Evolutionary conservation across 2,329 filamentous ascomycete genomes (phyloP).

Genomic region (Neopestalotiopsis sp.): DNA sequence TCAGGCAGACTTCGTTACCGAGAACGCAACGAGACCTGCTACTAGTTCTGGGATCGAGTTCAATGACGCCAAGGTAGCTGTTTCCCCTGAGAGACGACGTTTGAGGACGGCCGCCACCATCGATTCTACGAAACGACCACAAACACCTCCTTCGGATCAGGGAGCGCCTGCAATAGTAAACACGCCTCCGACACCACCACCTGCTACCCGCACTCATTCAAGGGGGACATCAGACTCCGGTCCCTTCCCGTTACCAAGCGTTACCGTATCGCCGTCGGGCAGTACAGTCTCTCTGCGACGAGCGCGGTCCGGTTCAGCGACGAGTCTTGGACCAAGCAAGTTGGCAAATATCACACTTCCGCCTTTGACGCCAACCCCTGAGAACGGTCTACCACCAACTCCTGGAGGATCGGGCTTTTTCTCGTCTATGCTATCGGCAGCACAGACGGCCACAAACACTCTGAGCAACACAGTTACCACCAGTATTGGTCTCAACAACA

Average conservation of each 20-base stretch:
- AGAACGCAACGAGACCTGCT: conserved; percentile 20
- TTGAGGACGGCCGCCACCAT: conserved; percentile 27
- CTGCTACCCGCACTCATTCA: conserved; percentile 46
- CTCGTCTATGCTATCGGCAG: conserved; percentile 88
- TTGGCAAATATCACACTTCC: conserved; percentile 76
- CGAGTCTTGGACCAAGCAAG: conserved; percentile 76
- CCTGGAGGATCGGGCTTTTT: conserved; percentile 77
- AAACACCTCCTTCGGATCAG: conserved; percentile 53
- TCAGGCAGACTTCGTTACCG: conserved; percentile 23
- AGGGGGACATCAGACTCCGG: conserved; percentile 24
- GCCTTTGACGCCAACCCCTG: conserved; percentile 77
- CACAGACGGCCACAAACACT: conserved; percentile 85
- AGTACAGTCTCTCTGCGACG: conserved; percentile 75
- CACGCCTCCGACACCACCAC: conserved; percentile 66
- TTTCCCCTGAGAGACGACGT: conserved; percentile 24
- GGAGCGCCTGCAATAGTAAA: conserved; percentile 64
- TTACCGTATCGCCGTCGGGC: conserved; percentile 66
- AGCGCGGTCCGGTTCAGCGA: conserved; percentile 45
- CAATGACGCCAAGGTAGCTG: conserved; percentile 26
- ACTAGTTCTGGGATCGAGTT: conserved; percentile 18
- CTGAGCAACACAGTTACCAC: conserved; percentile 77
- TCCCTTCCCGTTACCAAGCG: conserved; percentile 47
- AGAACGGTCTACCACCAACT: conserved; percentile 58
- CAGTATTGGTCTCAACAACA: conserved; percentile 57
- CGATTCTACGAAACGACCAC: conserved; percentile 40